Evolutionary conservation across 495 filamentous ascomycete species (phyloP).

Genomic region (Lichenothelia convexa): DNA sequence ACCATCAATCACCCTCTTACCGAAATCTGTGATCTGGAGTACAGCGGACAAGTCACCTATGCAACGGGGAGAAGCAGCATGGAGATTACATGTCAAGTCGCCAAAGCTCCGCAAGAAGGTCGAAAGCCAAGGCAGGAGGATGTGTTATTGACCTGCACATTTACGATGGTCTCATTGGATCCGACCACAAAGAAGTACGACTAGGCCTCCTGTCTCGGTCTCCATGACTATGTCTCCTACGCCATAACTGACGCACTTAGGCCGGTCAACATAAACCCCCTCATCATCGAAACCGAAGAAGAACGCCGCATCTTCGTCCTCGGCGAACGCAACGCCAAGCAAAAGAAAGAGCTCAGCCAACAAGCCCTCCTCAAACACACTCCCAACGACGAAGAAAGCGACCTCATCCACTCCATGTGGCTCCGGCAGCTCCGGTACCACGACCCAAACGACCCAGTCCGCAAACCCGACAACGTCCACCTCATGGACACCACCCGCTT

Average conservation of each 20-base stretch:
- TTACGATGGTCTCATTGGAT: constrained; percentile 71
- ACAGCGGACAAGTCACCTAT: constrained; percentile 66
- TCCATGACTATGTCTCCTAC: constrained; percentile 3
- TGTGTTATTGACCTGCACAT: constrained; percentile 59
- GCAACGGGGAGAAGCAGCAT: constrained; percentile 64
- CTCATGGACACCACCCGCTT: constrained; percentile 52
- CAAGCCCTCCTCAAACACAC: constrained; percentile 50
- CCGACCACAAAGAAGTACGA: constrained; percentile 51
- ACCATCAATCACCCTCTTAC: constrained; percentile 54
- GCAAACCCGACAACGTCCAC: constrained; percentile 42
- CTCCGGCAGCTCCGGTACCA: constrained; percentile 51
- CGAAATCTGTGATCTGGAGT: constrained; percentile 64
- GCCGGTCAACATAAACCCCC: constrained; percentile 36
- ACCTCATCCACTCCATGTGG: constrained; percentile 69
- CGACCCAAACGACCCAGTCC: constrained; percentile 37
- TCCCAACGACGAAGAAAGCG: constrained; percentile 58
- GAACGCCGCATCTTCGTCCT: constrained; percentile 47
- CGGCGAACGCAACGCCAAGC: constrained; percentile 54
- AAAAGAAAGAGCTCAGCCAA: constrained; percentile 49
- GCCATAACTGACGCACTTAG: constrained; percentile 11
- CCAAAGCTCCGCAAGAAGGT: constrained; percentile 39
- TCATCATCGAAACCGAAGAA: constrained; percentile 49
- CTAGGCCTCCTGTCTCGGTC: too few species aligned
- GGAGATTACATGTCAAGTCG: constrained; percentile 62
- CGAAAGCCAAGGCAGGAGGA: constrained; percentile 43